Conservation (phyloP, 2,329 filamentous ascomycete species). For the Ascosphaera apis region DNA sequence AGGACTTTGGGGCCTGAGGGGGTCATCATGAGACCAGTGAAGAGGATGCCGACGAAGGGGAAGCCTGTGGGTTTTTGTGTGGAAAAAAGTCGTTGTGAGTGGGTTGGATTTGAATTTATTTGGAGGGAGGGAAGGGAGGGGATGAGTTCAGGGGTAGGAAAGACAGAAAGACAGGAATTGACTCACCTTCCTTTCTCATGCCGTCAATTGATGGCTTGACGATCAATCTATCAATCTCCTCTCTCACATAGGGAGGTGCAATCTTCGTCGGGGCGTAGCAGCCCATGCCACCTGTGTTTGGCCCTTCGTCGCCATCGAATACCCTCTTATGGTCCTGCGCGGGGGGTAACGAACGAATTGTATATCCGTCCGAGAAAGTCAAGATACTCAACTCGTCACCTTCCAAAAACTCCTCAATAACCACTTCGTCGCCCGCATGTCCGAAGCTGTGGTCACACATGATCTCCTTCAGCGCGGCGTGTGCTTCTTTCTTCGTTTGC, state of each 20-base stretch:
- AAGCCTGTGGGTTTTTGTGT: too few relatives aligned
- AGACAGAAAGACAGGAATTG: too few relatives aligned
- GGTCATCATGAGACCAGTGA: constrained; percentile 71
- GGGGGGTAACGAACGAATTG: constrained; percentile 60
- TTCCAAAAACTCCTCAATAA: constrained; percentile 81
- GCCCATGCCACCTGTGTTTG: constrained; percentile 95
- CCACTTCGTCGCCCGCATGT: constrained; percentile 65
- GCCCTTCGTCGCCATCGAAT: constrained; percentile 68
- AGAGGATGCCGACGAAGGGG: constrained; percentile 22
- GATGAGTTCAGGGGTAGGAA: too few relatives aligned
- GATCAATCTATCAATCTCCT: constrained; percentile 55
- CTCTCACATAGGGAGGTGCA: constrained; percentile 50
- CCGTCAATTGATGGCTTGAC: constrained; percentile 77
- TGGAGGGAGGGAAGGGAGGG: too few relatives aligned
- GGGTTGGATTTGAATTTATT: too few relatives aligned
- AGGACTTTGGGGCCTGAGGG: constrained; percentile 56
- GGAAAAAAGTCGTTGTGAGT: background rate
- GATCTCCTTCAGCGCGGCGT: constrained; percentile 59
- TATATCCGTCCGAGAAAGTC: constrained; percentile 74
- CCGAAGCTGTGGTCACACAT: constrained; percentile 82
- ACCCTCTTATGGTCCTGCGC: constrained; percentile 96
- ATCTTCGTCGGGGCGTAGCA: constrained; percentile 84
- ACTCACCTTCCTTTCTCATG: constrained; percentile 54
- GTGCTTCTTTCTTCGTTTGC: constrained; percentile 57
- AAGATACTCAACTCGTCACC: constrained; percentile 85